Evolutionary conservation across 148 eudicot species (phyloP).

Genomic region (Rheum nobile): DNA sequence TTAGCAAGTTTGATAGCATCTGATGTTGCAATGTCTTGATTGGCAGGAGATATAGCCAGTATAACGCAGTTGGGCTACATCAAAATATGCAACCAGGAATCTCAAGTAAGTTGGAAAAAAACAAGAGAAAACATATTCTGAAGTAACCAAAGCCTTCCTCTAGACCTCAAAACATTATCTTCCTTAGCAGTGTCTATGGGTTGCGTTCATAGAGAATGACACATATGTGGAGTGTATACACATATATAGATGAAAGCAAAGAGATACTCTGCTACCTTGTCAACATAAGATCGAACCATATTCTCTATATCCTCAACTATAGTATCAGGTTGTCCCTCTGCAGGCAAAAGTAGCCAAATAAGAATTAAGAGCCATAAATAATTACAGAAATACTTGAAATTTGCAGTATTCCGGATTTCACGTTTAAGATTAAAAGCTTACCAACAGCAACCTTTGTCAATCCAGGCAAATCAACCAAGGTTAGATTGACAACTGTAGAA

Average conservation of each 20-base stretch:
- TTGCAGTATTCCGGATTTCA: background rate
- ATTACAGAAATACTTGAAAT: background rate
- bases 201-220: background rate
- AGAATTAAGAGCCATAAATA: background rate
- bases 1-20: constrained; percentile 71
- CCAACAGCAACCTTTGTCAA: constrained; percentile 97
- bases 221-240: background rate
- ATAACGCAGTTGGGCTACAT: constrained; percentile 63
- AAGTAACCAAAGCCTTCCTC: background rate
- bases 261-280: constrained; percentile 31
- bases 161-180: background rate
- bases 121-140: background rate
- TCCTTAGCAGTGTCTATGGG: background rate
- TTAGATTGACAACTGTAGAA: constrained; percentile 81
- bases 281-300: constrained; percentile 70
- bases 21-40: constrained; percentile 83
- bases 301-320: constrained; percentile 66
- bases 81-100: background rate
- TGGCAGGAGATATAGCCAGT: constrained; percentile 79
- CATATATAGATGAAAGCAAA: background rate
- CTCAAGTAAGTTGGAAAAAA: background rate
- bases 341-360: constrained; percentile 3
- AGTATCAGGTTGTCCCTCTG: constrained; percentile 75
- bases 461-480: constrained; percentile 88
- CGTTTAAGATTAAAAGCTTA: constrained; percentile 23